These are phyloP conservation scores for Didymella sp. DNA, from an alignment of 2,329 filamentous ascomycete genomes.

Conservation along the genomic window DNA sequence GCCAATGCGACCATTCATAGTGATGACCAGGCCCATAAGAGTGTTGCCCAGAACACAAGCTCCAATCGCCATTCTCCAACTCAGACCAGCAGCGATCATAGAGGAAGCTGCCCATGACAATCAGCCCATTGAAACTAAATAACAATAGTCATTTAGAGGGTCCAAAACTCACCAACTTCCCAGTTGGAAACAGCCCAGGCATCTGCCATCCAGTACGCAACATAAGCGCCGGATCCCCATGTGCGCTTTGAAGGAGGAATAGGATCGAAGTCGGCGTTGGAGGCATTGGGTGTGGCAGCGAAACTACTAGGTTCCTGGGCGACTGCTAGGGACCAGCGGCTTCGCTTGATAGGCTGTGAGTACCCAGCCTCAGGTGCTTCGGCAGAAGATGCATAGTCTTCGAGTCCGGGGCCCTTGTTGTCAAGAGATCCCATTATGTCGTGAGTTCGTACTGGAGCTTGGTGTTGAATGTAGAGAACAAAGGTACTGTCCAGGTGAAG, in stretches of 20 bases:
- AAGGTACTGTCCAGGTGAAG: not conserved
- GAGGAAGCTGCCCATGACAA: slow-evolving; percentile 28
- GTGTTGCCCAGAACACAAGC: slow-evolving; percentile 44
- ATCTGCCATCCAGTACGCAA: slow-evolving; percentile 52
- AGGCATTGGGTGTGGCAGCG: slow-evolving; percentile 41
- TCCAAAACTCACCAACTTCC: slow-evolving; percentile 41
- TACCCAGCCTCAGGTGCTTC: slow-evolving; percentile 33
- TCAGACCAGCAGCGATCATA: slow-evolving; percentile 37
- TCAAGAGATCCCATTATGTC: slow-evolving; percentile 14
- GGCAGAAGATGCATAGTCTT: slow-evolving; percentile 25
- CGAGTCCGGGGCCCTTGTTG: slow-evolving; percentile 12
- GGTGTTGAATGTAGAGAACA: not conserved
- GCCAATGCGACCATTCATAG: slow-evolving; percentile 37
- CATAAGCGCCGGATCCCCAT: slow-evolving; percentile 44
- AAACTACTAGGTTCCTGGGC: slow-evolving; percentile 47
- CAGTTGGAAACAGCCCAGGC: slow-evolving; percentile 51
- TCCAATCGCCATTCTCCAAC: slow-evolving; percentile 43
- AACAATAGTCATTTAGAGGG: not conserved
- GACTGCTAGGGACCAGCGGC: slow-evolving; percentile 41
- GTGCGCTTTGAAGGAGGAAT: slow-evolving; percentile 50
- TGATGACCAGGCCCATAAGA: slow-evolving; percentile 39
- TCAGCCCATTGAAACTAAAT: not conserved
- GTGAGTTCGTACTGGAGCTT: not conserved
- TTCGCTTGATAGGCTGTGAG: slow-evolving; percentile 24
- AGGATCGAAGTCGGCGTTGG: slow-evolving; percentile 50